A percentile compares a stretch with the other conserved stretches of the same genome.
These are phyloP conservation scores for Iberis pinnata DNA, from an alignment of 345 rosid species.

Conservation along the genomic window DNA sequence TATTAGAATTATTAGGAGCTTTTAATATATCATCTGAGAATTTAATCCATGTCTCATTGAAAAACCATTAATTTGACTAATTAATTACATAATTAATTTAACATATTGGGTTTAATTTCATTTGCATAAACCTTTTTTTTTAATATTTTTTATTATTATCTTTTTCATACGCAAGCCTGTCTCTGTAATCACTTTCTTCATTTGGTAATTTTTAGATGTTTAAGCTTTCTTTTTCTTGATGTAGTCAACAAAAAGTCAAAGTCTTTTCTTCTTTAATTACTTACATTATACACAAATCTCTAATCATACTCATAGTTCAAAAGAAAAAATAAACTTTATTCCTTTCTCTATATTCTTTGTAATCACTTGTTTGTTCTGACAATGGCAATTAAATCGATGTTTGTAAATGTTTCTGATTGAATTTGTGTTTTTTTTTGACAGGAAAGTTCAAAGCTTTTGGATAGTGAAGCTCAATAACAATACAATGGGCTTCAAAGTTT, in stretches of 20 bases:
- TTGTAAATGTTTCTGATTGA: neutral
- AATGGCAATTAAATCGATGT: conserved; percentile 14
- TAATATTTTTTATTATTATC: neutral
- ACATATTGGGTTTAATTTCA: conserved; percentile 8
- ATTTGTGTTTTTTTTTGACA: neutral
- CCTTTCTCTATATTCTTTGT: conserved; percentile 7
- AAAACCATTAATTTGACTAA: neutral
- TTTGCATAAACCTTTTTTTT: neutral
- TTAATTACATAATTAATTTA: neutral
- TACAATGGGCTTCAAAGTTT: conserved; percentile 39
- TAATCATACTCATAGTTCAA: neutral
- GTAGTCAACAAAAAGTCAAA: conserved; percentile 1
- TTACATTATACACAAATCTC: conserved; percentile 6
- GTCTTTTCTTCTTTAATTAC: neutral
- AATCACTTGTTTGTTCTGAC: conserved; percentile 23
- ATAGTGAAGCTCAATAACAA: conserved; percentile 14
- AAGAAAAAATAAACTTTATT: conserved; percentile 4
- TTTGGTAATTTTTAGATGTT: conserved; percentile 9
- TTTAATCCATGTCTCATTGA: too few species aligned
- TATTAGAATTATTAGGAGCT: neutral
- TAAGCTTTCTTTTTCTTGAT: neutral
- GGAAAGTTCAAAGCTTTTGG: conserved; percentile 19
- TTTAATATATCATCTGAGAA: conserved; percentile 4
- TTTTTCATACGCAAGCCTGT: neutral
- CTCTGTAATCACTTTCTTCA: conserved; percentile 9